These are phyloP conservation scores for Wickerhamiella infanticola DNA, from an alignment of 1,139 yeast species.

Conservation along the genomic window DNA sequence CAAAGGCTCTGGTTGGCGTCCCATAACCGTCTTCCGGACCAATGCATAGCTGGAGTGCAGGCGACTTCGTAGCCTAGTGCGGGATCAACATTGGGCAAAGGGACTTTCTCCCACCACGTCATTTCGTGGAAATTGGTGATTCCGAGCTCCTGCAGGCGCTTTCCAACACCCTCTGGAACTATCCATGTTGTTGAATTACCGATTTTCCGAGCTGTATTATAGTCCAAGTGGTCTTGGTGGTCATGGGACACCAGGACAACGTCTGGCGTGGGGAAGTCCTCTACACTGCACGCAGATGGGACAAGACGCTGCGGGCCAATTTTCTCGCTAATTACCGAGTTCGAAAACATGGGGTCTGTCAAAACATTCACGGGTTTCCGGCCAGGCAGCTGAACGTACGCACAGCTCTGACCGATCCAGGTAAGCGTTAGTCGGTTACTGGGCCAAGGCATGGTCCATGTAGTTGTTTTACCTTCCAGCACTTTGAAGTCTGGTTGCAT, in stretches of 20 bases:
- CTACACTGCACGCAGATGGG: conserved; percentile 49
- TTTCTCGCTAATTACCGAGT: conserved; percentile 43
- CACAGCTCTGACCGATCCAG: conserved; percentile 90
- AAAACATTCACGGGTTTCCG: conserved; percentile 38
- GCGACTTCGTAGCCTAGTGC: conserved; percentile 56
- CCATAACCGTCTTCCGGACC: conserved; percentile 73
- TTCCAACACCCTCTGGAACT: conserved; percentile 66
- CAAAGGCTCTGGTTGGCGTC: conserved; percentile 74
- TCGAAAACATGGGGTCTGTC: conserved; percentile 73
- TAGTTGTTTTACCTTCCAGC: conserved; percentile 16
- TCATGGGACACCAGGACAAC: conserved; percentile 77
- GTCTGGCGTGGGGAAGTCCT: conserved; percentile 52
- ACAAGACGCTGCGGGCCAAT: conserved; percentile 74
- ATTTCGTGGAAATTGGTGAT: conserved; percentile 45
- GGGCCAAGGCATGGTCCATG: conserved; percentile 18
- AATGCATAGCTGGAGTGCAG: conserved; percentile 93
- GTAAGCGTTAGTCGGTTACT: conserved; percentile 47
- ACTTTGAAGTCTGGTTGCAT: conserved; percentile 42
- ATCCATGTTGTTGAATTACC: conserved; percentile 61
- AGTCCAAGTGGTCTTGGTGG: conserved; percentile 87
- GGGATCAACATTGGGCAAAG: conserved; percentile 26
- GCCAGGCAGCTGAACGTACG: conserved; percentile 55
- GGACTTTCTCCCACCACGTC: conserved; percentile 80
- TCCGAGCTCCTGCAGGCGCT: conserved; percentile 41
- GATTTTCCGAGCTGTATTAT: conserved; percentile 39